Conservation (phyloP, 306 rosid species). For the Pterocarpus santalinus region DNA sequence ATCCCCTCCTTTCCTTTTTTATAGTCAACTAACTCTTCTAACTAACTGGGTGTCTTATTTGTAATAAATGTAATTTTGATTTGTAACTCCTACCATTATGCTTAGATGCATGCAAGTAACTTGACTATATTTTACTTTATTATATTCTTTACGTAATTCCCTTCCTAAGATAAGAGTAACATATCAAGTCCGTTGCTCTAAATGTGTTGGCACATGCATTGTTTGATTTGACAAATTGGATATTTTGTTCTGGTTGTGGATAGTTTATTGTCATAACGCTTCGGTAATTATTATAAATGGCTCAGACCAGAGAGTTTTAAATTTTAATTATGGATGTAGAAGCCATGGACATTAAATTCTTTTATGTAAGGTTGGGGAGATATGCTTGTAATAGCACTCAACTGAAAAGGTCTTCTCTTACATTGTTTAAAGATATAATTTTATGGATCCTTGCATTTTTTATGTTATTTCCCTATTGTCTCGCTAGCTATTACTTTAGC, state of each 20-base stretch:
- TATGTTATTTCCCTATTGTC: neutral
- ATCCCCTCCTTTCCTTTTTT: too few relatives aligned
- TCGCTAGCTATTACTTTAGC: neutral
- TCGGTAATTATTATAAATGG: neutral
- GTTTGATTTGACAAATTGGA: too few relatives aligned
- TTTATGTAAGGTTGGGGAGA: neutral
- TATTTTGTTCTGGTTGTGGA: too few relatives aligned
- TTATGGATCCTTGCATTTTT: neutral
- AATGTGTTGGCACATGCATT: too few relatives aligned
- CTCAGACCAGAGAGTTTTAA: neutral
- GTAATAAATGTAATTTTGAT: slow-evolving; percentile 5
- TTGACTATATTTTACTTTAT: slow-evolving; percentile 19
- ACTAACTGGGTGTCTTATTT: too few relatives aligned
- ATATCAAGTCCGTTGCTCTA: too few relatives aligned
- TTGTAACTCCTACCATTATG: neutral
- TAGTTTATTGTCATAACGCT: too few relatives aligned
- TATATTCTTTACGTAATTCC: neutral
- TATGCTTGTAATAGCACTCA: neutral
- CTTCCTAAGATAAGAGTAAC: neutral
- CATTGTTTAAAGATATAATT: neutral
- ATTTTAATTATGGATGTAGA: slow-evolving; percentile 4
- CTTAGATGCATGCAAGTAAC: neutral
- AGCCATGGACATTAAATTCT: neutral
- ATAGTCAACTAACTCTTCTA: too few relatives aligned
- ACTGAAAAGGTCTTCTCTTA: neutral